Evolutionary conservation across 768 basidiomycete genomes (phyloP), one percentile per base, ranked within the genome.

Genomic region (Termitomyces sp.): DNA sequence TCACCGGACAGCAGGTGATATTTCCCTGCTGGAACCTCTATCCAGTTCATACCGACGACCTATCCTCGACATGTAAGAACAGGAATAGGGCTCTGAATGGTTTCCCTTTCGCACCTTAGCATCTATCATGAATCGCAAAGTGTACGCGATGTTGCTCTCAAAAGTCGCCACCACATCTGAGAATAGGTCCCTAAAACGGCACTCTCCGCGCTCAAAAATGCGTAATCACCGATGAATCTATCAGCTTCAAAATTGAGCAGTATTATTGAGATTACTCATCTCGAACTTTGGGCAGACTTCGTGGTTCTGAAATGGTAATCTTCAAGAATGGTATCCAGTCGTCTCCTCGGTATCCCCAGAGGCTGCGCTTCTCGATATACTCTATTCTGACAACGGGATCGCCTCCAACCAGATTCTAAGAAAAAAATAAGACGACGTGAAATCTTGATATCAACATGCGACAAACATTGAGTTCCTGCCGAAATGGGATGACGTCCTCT

Each of bases 21-120:
- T 62, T 84, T 84, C 2, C 91, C 91, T 3, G 88, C 84, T 5
- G 89, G 89, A 9, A 97, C 75, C 71, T 98, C 94, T 52, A 99
- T 88, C 96, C 97, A 99, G 67, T 98, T 98, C 97, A 99, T 98
- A 9, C 97, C 97, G 49, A 95, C 87, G 31, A 99, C 86, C 91
- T 94, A 60, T 23, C 30, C 42, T 52, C 57, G 11, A 19, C 3
- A 48, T 57, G 35, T 63, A 12, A 38, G 44, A 46, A 47, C n/a
- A 11, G 10, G 14, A 45, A 12, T 28, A 41, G 6, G 48, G 11
- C 12, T 26, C 21, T 35, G 1, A 43, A 28, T 21, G 44, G n/a
- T 7, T 48, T n/a, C 19, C 7, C 28, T 26, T 21, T 19, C 53
- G 28, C 26, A 92, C 95, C 78, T 94, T 87, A 5, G 91, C 89